Evolutionary conservation across 805 yeast genomes (phyloP).

Genomic region (Barnettozyma vustinii): DNA sequence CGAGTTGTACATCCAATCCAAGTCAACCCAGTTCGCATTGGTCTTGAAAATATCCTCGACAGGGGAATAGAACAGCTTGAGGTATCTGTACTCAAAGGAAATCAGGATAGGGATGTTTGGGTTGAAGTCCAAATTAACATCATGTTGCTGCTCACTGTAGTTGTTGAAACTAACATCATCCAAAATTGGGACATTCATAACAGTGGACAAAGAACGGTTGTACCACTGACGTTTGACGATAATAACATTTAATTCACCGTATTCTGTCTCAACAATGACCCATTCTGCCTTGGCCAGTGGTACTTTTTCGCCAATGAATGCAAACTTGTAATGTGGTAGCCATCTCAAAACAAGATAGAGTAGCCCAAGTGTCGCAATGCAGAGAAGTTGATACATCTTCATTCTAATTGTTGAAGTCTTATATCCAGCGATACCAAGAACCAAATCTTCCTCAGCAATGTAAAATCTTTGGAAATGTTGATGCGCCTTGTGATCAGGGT

Average conservation of each 20-base stretch:
- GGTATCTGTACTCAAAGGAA: conserved; percentile 75
- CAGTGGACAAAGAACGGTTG: conserved; percentile 65
- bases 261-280: conserved; percentile 91
- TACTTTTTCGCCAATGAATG: conserved; percentile 54
- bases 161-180: conserved; percentile 23
- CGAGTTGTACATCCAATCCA: conserved; percentile 62
- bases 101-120: conserved; percentile 60
- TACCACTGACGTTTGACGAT: conserved; percentile 55
- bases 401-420: conserved; percentile 43
- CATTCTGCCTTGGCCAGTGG: conserved; percentile 84
- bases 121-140: conserved; percentile 18
- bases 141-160: conserved; percentile 17
- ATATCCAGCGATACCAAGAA: conserved; percentile 92
- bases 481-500: conserved; percentile 37
- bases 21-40: conserved; percentile 82
- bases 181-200: conserved; percentile 37
- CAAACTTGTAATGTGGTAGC: conserved; percentile 74
- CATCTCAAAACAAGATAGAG: conserved; percentile 73
- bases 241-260: conserved; percentile 72
- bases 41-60: conserved; percentile 80
- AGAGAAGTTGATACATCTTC: conserved; percentile 45
- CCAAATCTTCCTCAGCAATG: conserved; percentile 92
- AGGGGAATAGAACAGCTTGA: conserved; percentile 80
- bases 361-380: conserved; percentile 61
- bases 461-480: conserved; percentile 73